Percentiles rank a stretch among this genome's conserved stretches.
Evolutionary conservation across 2,329 filamentous ascomycete species (phyloP).

Genomic region (Arthrobotrys musiformis): DNA sequence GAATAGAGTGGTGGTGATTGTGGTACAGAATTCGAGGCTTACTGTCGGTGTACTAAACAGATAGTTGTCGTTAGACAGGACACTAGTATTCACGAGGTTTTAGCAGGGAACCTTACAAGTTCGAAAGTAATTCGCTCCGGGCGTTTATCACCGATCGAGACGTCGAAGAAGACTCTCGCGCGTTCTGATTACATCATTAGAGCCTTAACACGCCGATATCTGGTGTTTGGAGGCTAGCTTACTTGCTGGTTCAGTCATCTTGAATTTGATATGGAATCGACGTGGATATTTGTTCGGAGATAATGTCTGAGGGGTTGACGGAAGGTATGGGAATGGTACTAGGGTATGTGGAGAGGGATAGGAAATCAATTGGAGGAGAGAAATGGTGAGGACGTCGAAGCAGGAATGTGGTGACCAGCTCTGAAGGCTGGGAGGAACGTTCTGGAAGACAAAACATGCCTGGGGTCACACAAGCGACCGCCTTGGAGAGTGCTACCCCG

Average conservation of each 20-base stretch:
- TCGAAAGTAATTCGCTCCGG: slow-evolving; percentile 87
- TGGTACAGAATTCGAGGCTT: slow-evolving; percentile 56
- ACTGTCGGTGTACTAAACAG: slow-evolving; percentile 66
- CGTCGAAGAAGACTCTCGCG: slow-evolving; percentile 87
- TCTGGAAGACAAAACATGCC: slow-evolving; percentile 43
- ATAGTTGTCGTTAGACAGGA: background rate
- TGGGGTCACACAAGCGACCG: slow-evolving; percentile 45
- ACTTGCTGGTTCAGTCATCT: slow-evolving; percentile 43
- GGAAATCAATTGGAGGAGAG: slow-evolving; percentile 10
- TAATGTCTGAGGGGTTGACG: background rate
- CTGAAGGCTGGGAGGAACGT: slow-evolving; percentile 42
- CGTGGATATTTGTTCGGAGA: background rate
- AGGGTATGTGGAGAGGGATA: background rate
- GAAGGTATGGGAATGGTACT: background rate
- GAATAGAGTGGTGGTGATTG: background rate
- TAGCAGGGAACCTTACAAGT: slow-evolving; percentile 69
- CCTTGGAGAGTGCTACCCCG: slow-evolving; percentile 32
- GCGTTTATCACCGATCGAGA: slow-evolving; percentile 78
- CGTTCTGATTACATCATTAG: slow-evolving; percentile 55
- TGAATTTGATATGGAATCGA: background rate
- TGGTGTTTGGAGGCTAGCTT: background rate
- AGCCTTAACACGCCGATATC: background rate
- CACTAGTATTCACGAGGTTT: slow-evolving; percentile 25
- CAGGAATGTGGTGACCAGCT: background rate
- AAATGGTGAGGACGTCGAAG: slow-evolving; percentile 14